Evolutionary conservation across 176 grass and related monocot species (phyloP).

Genomic region (Alloteropsis semialata): DNA sequence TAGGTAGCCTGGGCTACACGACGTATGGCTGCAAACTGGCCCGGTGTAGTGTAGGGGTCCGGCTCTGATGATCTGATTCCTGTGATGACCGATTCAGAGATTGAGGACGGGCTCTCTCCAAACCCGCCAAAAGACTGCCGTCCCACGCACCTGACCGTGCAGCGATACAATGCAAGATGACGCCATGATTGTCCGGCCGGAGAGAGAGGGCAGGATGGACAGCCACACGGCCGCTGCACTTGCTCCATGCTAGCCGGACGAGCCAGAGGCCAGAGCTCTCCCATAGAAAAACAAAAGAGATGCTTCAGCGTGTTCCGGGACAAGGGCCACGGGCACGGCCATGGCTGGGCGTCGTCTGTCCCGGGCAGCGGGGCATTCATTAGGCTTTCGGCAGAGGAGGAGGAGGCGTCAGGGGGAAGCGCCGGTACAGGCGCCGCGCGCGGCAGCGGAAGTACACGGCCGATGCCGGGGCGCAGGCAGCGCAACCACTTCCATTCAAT

Average conservation of each 20-base stretch:
- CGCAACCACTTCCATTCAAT: constrained; percentile 43
- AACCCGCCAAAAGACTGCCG: not conserved
- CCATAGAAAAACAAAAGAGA: not conserved
- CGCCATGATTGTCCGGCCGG: not conserved
- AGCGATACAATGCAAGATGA: not conserved
- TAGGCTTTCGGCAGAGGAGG: constrained; percentile 12
- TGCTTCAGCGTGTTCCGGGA: not conserved
- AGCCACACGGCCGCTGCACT: not conserved
- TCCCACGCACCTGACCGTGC: not conserved
- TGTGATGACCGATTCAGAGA: not conserved
- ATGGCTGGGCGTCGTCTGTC: not conserved
- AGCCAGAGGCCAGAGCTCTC: not conserved
- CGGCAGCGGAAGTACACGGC: constrained; percentile 29
- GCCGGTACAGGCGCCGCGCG: constrained; percentile 31
- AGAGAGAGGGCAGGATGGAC: not conserved
- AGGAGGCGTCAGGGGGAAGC: constrained; percentile 9
- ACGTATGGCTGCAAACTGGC: not conserved
- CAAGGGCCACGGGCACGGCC: constrained; percentile 12
- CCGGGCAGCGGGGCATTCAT: constrained; percentile 26
- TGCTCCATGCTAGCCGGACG: constrained; percentile 19
- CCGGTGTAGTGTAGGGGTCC: not conserved
- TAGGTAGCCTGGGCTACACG: not conserved
- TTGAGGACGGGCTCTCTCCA: not conserved
- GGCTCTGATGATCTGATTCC: not conserved
- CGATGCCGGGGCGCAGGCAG: not conserved